A percentile compares a stretch with the other conserved stretches of the same genome.
Evolutionary conservation across 1,284 basidiomycete species (phyloP).

Genomic region (Trichosporon asahii): DNA sequence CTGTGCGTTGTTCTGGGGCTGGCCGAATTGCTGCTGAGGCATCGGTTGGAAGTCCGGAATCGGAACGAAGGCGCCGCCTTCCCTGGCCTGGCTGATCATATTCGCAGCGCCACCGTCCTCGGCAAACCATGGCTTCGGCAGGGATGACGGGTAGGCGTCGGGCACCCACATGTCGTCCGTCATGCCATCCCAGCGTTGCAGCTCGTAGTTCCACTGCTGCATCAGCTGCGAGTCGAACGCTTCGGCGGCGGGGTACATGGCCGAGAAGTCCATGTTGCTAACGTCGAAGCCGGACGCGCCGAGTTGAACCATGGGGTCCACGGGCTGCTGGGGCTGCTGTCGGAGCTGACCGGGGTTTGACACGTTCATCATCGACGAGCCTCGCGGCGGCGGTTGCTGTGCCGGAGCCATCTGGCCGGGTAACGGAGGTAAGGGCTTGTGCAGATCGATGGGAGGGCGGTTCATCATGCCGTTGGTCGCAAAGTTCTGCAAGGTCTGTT

Average conservation of each 20-base stretch:
- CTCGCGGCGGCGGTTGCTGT: background rate
- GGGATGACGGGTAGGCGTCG: slow-evolving; percentile 38
- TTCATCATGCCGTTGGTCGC: slow-evolving; percentile 1
- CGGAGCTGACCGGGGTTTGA: background rate
- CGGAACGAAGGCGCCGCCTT: background rate
- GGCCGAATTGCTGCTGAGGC: background rate
- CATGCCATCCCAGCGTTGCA: slow-evolving; percentile 23
- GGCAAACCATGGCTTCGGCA: slow-evolving; percentile 49
- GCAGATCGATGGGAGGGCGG: background rate
- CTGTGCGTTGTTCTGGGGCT: background rate
- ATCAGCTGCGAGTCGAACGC: slow-evolving; percentile 1
- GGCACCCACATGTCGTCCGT: slow-evolving; percentile 45
- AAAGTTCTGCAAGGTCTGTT: background rate
- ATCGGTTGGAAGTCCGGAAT: background rate
- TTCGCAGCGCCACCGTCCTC: slow-evolving; percentile 27
- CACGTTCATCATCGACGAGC: background rate
- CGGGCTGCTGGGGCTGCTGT: background rate
- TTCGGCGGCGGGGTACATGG: slow-evolving; percentile 6
- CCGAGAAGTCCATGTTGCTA: slow-evolving; percentile 7
- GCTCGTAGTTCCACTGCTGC: slow-evolving; percentile 16
- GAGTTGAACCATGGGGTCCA: slow-evolving; percentile 2
- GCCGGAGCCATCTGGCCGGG: background rate
- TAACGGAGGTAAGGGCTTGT: slow-evolving; percentile 5
- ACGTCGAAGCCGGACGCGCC: background rate
- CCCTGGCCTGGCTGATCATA: background rate